phyloP scores from a whole-genome alignment of 176 grass and related monocot species.

The Typha latifolia region DNA sequence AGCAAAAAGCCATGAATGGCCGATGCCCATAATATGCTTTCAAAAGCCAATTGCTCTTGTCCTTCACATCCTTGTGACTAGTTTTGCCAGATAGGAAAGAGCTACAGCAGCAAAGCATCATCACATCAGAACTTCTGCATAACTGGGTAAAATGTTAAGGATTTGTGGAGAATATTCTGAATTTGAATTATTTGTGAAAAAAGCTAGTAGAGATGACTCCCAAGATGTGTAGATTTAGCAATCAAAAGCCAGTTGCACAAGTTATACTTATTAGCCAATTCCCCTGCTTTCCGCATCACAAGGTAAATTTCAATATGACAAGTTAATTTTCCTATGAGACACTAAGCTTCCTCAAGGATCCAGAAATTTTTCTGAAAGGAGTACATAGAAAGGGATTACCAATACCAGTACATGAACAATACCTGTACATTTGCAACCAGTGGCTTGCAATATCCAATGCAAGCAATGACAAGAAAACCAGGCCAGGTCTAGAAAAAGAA shows the following conservation, averaged over 20 bases:
- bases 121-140: neutral
- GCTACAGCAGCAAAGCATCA: constrained; percentile 17
- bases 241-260: too few species aligned
- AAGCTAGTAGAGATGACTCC: too few species aligned
- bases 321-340: neutral
- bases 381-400: neutral
- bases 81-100: constrained; percentile 84
- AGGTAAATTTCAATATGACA: too few species aligned
- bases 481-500: constrained; percentile 55
- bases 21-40: constrained; percentile 74
- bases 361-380: neutral
- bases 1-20: constrained; percentile 88
- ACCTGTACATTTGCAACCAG: constrained; percentile 99
- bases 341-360: neutral
- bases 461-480: constrained; percentile 80
- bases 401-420: constrained; percentile 16
- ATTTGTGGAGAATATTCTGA: neutral
- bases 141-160: neutral
- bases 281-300: too few species aligned
- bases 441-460: constrained; percentile 90
- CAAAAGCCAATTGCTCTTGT: constrained; percentile 76
- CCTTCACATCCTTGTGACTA: constrained; percentile 95
- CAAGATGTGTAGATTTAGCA: too few species aligned
- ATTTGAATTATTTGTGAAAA: neutral
- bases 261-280: too few species aligned